phyloP scores from a whole-genome alignment of 2,329 filamentous ascomycete genomes.

The Thielaviopsis euricoi region DNA sequence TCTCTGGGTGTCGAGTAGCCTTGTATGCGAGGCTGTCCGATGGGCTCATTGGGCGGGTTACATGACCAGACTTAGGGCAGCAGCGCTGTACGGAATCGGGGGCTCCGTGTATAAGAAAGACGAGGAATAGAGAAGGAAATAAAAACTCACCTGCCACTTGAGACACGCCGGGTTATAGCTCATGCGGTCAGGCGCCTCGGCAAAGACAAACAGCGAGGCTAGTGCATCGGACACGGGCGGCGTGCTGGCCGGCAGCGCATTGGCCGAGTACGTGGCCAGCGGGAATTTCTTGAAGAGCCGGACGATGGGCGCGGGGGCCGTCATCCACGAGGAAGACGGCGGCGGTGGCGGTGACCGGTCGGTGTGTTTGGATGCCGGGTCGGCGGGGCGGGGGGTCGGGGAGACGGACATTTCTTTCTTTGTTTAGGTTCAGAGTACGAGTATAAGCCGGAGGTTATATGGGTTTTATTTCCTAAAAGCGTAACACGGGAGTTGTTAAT shows the following conservation, averaged over 20 bases:
- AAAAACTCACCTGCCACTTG: constrained; percentile 71
- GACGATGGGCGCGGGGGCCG: constrained; percentile 60
- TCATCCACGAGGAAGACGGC: constrained; percentile 24
- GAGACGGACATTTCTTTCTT: too few relatives aligned
- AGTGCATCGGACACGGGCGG: constrained; percentile 22
- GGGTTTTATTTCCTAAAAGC: too few relatives aligned
- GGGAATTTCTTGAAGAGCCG: constrained; percentile 74
- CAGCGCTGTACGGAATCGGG: too few relatives aligned
- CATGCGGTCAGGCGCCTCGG: constrained; percentile 43
- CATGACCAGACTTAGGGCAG: neutral
- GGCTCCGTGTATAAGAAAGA: too few relatives aligned
- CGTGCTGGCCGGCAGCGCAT: constrained; percentile 53
- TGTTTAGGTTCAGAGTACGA: too few relatives aligned
- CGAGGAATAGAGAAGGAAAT: too few relatives aligned
- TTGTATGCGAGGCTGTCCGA: too few relatives aligned
- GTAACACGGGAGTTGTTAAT: too few relatives aligned
- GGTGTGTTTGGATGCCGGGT: neutral
- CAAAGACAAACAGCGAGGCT: constrained; percentile 62
- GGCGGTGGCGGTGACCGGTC: constrained; percentile 3
- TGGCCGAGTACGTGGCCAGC: constrained; percentile 55
- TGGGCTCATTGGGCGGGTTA: neutral
- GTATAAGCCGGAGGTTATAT: neutral
- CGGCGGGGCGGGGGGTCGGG: neutral
- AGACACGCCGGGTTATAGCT: constrained; percentile 88
- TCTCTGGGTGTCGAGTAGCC: too few relatives aligned